Conservation (phyloP, 441 rosid species). For the Populus hybrid region DNA sequence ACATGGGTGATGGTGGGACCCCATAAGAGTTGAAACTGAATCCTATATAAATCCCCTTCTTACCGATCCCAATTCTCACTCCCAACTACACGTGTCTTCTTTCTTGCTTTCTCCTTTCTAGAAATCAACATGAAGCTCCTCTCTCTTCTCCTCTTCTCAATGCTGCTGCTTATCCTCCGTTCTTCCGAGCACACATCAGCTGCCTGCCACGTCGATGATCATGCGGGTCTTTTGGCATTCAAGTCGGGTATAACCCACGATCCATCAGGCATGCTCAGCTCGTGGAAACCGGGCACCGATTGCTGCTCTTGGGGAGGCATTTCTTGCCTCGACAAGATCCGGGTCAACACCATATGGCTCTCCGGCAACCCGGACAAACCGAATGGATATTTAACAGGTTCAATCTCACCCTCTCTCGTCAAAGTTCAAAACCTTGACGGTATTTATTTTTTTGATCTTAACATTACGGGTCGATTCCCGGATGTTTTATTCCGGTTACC, state of each 20-base stretch:
- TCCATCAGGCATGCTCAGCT: slow-evolving; percentile 58
- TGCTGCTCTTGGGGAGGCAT: slow-evolving; percentile 70
- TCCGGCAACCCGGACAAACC: slow-evolving; percentile 35
- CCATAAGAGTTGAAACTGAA: too few relatives aligned
- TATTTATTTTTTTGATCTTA: slow-evolving; percentile 40
- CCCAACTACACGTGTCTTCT: too few relatives aligned
- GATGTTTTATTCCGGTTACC: slow-evolving; percentile 44
- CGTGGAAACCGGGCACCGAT: slow-evolving; percentile 70
- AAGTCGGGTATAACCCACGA: slow-evolving; percentile 68
- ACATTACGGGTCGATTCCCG: slow-evolving; percentile 66
- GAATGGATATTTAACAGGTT: slow-evolving; percentile 50
- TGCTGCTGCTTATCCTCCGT: neutral
- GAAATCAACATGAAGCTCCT: neutral
- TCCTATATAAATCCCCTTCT: too few relatives aligned
- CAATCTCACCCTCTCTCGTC: slow-evolving; percentile 49
- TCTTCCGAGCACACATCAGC: slow-evolving; percentile 29
- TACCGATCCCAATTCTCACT: too few relatives aligned
- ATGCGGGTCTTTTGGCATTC: slow-evolving; percentile 64
- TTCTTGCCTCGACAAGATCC: slow-evolving; percentile 36
- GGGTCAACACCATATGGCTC: slow-evolving; percentile 47
- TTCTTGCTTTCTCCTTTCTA: neutral
- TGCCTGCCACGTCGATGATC: slow-evolving; percentile 65
- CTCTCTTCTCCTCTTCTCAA: neutral
- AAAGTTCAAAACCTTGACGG: slow-evolving; percentile 53
- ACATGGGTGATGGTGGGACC: too few relatives aligned